Evolutionary conservation across 2,329 filamentous ascomycete species (phyloP).

Genomic region (Colletotrichum australisinense): DNA sequence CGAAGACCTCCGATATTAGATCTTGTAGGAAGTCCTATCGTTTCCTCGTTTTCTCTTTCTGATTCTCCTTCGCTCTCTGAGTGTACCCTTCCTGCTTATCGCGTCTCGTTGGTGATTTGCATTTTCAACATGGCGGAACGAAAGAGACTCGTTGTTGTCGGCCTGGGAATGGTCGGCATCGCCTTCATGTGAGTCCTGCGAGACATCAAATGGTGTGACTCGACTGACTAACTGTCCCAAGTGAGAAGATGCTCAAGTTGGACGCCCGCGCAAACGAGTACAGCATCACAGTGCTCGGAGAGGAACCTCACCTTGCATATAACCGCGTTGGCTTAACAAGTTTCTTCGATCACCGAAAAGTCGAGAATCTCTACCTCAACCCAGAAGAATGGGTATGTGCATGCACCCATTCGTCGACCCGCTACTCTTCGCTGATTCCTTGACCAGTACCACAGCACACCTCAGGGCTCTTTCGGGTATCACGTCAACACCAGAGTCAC

Average conservation of each 20-base stretch:
- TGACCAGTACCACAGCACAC: constrained; percentile 73
- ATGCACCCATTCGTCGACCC: not conserved
- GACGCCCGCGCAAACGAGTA: constrained; percentile 82
- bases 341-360: constrained; percentile 87
- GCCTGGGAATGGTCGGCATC: constrained; percentile 91
- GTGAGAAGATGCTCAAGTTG: constrained; percentile 89
- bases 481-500: constrained; percentile 80
- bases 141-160: constrained; percentile 84
- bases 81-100: not conserved
- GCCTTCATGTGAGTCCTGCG: constrained; percentile 79
- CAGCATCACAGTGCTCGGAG: constrained; percentile 85
- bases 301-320: constrained; percentile 89
- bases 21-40: not conserved
- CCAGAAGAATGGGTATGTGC: constrained; percentile 79
- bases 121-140: constrained; percentile 54
- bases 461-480: constrained; percentile 76
- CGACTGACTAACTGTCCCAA: constrained; percentile 47
- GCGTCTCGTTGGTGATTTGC: constrained; percentile 1
- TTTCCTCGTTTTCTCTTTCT: not conserved
- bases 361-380: constrained; percentile 91
- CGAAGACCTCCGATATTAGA: not conserved
- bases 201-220: not conserved
- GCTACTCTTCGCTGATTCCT: not conserved
- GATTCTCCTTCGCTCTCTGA: not conserved
- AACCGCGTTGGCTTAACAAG: constrained; percentile 90